Evolutionary conservation across 2,329 filamentous ascomycete species (phyloP).

Genomic region (Penicillium freii): DNA sequence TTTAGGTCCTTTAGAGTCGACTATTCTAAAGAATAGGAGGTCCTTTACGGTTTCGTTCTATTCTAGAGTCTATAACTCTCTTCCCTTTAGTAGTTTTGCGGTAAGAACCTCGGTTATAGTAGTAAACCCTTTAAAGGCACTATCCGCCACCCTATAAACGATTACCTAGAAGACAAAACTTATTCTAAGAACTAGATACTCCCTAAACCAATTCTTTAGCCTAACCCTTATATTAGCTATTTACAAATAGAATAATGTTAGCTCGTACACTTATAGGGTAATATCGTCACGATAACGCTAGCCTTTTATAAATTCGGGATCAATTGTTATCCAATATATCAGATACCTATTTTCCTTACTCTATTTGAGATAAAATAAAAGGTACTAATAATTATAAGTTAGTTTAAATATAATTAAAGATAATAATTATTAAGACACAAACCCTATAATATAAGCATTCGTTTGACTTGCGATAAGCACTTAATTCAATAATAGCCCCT

Average conservation of each 20-base stretch:
- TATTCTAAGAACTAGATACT: constrained; percentile 16
- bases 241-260: background rate
- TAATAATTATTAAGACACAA: too few relatives aligned
- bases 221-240: background rate
- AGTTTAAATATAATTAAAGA: too few relatives aligned
- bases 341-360: too few relatives aligned
- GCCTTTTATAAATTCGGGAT: too few relatives aligned
- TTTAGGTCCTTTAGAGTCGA: constrained; percentile 10
- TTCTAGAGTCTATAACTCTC: constrained; percentile 20
- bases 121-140: constrained; percentile 20
- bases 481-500: too few relatives aligned
- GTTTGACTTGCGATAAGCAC: too few relatives aligned
- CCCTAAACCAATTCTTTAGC: constrained; percentile 21
- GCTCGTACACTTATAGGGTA: too few relatives aligned
- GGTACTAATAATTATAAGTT: too few relatives aligned
- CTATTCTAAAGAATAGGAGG: constrained; percentile 16
- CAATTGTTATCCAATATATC: too few relatives aligned
- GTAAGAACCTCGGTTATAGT: constrained; percentile 17
- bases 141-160: constrained; percentile 16
- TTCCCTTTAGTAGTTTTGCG: constrained; percentile 9
- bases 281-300: too few relatives aligned
- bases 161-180: constrained; percentile 27
- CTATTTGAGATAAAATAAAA: too few relatives aligned
- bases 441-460: too few relatives aligned
- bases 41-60: constrained; percentile 13